phyloP scores from a whole-genome alignment of 164 flowering plant species.

The Aristolochia californica region DNA sequence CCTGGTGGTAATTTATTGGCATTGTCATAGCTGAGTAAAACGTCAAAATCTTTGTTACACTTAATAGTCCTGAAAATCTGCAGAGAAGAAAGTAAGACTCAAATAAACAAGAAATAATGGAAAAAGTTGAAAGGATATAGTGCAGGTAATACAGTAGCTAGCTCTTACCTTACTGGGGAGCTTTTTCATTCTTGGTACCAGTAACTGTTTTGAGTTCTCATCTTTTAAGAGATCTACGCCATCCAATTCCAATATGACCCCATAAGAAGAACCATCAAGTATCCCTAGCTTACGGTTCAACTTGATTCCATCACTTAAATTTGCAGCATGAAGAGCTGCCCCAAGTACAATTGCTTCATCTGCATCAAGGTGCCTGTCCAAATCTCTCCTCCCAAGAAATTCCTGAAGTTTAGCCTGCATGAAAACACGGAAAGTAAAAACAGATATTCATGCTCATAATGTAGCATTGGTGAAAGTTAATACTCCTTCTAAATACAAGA shows the following conservation, averaged over 20 bases:
- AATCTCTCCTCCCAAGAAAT: constrained; percentile 73
- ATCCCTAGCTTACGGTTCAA: constrained; percentile 92
- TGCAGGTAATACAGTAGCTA: not conserved
- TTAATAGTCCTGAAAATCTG: constrained; percentile 85
- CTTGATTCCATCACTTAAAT: constrained; percentile 97
- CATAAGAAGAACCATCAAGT: constrained; percentile 92
- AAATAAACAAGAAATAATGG: not conserved
- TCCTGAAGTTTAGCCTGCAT: constrained; percentile 85
- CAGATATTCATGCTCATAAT: not conserved
- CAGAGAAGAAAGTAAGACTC: not conserved
- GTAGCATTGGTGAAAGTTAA: no score
- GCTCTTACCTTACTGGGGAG: constrained; percentile 85
- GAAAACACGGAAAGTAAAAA: constrained; percentile 4
- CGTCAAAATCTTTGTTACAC: constrained; percentile 82
- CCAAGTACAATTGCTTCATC: constrained; percentile 99
- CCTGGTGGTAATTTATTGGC: constrained; percentile 74
- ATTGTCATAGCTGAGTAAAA: constrained; percentile 70
- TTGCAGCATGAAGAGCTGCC: constrained; percentile 91
- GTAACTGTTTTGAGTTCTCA: constrained; percentile 54
- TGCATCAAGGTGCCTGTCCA: constrained; percentile 94
- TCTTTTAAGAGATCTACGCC: constrained; percentile 62
- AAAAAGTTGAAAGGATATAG: not conserved
- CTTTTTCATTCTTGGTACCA: constrained; percentile 81
- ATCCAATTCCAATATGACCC: constrained; percentile 56
- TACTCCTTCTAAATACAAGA: no score